phyloP scores from a whole-genome alignment of 108 stramenopile genomes.

The Aurantiochytrium sp. region DNA sequence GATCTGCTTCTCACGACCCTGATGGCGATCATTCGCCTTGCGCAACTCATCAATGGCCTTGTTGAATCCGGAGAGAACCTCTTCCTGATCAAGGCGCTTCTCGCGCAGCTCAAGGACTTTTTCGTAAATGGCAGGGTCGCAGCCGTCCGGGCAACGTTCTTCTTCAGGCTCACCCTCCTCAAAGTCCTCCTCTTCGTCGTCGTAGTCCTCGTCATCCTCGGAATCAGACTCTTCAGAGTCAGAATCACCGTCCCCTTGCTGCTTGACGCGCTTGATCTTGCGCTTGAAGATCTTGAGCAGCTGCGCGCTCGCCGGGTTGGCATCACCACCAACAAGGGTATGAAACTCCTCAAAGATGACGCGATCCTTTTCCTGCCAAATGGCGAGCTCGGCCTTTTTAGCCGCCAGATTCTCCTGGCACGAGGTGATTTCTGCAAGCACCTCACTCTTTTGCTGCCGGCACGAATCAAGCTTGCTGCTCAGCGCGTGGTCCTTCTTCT shows the following conservation, averaged over 20 bases:
- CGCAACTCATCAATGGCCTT: slow-evolving; percentile 48
- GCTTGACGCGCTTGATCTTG: slow-evolving; percentile 48
- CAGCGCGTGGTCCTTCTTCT: slow-evolving; percentile 43
- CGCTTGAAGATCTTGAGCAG: slow-evolving; percentile 51
- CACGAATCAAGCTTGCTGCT: slow-evolving; percentile 39
- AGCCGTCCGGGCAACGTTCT: slow-evolving; percentile 53
- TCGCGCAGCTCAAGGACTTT: slow-evolving; percentile 55
- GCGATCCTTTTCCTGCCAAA: slow-evolving; percentile 24
- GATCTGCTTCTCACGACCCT: slow-evolving; percentile 38
- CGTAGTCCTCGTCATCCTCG: slow-evolving; percentile 38
- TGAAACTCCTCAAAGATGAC: slow-evolving; percentile 37
- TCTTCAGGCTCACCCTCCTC: slow-evolving; percentile 53
- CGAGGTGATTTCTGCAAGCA: slow-evolving; percentile 24
- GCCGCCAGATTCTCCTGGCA: slow-evolving; percentile 29
- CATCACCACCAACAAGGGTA: slow-evolving; percentile 17
- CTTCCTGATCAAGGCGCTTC: slow-evolving; percentile 53
- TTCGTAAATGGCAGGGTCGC: slow-evolving; percentile 45
- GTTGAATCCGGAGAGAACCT: slow-evolving; percentile 36
- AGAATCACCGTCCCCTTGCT: slow-evolving; percentile 20
- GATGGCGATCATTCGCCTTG: slow-evolving; percentile 35
- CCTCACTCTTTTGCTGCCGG: slow-evolving; percentile 42
- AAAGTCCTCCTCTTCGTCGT: slow-evolving; percentile 47
- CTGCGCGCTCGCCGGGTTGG: slow-evolving; percentile 26
- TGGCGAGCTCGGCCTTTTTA: slow-evolving; percentile 40
- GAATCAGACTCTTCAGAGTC: slow-evolving; percentile 33